Evolutionary conservation across 768 basidiomycete species (phyloP), one percentile per base, ranked within the genome.

Genomic region (Leucogyrophana mollusca): DNA sequence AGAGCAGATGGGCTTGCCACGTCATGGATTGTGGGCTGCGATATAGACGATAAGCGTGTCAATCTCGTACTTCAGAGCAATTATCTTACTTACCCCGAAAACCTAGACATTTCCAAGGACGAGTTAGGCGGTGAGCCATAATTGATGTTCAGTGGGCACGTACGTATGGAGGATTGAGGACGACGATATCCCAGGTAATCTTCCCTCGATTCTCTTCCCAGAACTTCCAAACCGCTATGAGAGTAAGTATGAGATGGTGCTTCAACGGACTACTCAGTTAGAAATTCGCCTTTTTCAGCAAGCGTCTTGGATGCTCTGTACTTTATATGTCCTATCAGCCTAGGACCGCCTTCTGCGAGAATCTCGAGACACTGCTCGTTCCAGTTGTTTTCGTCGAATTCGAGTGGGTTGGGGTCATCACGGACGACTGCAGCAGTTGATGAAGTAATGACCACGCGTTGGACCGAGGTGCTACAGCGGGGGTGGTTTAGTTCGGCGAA

Each of bases 221-320:
- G 39, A 68, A 69, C 11, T 64, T 56, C 76, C 76, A 78, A 2
- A 75, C 75, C 2, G 73, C 67, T 58, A 40, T 34, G 9, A 21
- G 35, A 8, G n/a, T 37, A 37, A 37, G n/a, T 37, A 37, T 37
- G 20, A 37, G 35, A 37, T 8, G 16, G 20, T 16, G 35, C 16
- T 3, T 22, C 21, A 30, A 37, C 20, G 8, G n/a, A 8, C 62
- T 7, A 37, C 9, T 33, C 32, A 70, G 73, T 10, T 68, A 16
- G 27, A 21, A 37, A 37, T 16, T 21, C 16, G 72, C 77, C 72
- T 60, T 68, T 67, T 59, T 87, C 84, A 0, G 81, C 79, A 5
- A 83, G 62, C 4, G 67, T 70, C 68, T 85, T 85, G 34, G 73
- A 75, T 1, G 80, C 76, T 14, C 68, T 54, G 57, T 85, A 85